Percentiles rank a stretch among this genome's conserved stretches.
Evolutionary conservation across 1,139 yeast species (phyloP).

Genomic region (Candida tropicalis): DNA sequence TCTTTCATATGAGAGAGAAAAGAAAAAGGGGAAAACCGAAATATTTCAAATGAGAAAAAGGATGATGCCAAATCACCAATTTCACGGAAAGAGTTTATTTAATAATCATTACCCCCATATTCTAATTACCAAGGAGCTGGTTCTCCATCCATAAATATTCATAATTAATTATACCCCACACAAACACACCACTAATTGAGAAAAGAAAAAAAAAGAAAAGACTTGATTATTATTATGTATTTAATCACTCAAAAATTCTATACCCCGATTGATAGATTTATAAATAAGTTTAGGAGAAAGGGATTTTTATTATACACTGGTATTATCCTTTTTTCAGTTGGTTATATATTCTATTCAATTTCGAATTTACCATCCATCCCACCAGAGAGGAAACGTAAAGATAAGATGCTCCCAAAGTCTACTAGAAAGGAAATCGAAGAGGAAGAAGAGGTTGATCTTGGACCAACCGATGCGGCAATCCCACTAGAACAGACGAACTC

Average conservation of each 20-base stretch:
- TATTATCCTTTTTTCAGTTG: slow-evolving; percentile 34
- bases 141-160: no score
- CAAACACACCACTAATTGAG: not conserved
- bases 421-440: slow-evolving; percentile 8
- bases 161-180: not conserved
- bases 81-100: no score
- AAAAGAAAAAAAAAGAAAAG: not conserved
- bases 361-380: slow-evolving; percentile 30
- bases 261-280: slow-evolving; percentile 27
- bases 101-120: no score
- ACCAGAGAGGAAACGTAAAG: slow-evolving; percentile 6
- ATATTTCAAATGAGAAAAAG: no score
- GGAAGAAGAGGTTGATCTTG: slow-evolving; percentile 8
- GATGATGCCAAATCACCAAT: no score
- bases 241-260: slow-evolving; percentile 10
- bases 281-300: slow-evolving; percentile 31
- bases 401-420: slow-evolving; percentile 5
- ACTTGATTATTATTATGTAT: not conserved
- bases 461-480: slow-evolving; percentile 7
- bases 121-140: no score
- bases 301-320: slow-evolving; percentile 42
- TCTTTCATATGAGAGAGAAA: no score
- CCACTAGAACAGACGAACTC: slow-evolving; percentile 9
- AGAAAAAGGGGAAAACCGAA: no score
- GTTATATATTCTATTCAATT: slow-evolving; percentile 36